Conservation (phyloP, 1,139 yeast species). For the Wickerhamiella infanticola region DNA sequence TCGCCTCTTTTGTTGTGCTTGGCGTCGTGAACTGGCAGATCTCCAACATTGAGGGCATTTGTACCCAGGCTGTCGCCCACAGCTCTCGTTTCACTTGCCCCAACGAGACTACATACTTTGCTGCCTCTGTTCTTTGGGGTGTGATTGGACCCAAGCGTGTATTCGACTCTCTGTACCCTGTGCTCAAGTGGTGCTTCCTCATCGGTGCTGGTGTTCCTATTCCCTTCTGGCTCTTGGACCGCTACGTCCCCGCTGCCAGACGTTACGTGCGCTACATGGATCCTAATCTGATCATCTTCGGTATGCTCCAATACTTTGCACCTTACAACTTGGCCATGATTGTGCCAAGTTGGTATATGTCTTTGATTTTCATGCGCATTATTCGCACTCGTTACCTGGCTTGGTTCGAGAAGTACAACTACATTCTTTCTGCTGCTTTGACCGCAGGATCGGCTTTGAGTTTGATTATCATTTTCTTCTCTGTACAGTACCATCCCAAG, state of each 20-base stretch:
- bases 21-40: conserved; percentile 43
- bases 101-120: conserved; percentile 19
- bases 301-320: conserved; percentile 27
- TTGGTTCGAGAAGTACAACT: conserved; percentile 31
- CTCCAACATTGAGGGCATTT: conserved; percentile 38
- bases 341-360: conserved; percentile 34
- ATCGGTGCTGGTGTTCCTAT: conserved; percentile 34
- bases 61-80: conserved; percentile 39
- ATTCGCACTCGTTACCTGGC: conserved; percentile 33
- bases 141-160: conserved; percentile 45
- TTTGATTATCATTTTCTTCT: conserved; percentile 19
- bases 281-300: conserved; percentile 36
- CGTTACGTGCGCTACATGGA: conserved; percentile 27
- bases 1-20: conserved; percentile 28
- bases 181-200: conserved; percentile 35
- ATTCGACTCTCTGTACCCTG: conserved; percentile 34
- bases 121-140: conserved; percentile 29
- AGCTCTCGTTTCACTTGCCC: conserved; percentile 30
- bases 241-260: conserved; percentile 18
- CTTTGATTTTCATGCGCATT: conserved; percentile 37
- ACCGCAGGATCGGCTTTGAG: conserved; percentile 40
- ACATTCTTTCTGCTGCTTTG: conserved; percentile 40
- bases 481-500: conserved; percentile 16
- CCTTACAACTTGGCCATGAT: conserved; percentile 42
- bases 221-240: conserved; percentile 26